A percentile compares a stretch with the other conserved stretches of the same genome.
These are phyloP conservation scores for Talaromyces sp. DNA, from an alignment of 2,329 filamentous ascomycete species.

Conservation along the genomic window DNA sequence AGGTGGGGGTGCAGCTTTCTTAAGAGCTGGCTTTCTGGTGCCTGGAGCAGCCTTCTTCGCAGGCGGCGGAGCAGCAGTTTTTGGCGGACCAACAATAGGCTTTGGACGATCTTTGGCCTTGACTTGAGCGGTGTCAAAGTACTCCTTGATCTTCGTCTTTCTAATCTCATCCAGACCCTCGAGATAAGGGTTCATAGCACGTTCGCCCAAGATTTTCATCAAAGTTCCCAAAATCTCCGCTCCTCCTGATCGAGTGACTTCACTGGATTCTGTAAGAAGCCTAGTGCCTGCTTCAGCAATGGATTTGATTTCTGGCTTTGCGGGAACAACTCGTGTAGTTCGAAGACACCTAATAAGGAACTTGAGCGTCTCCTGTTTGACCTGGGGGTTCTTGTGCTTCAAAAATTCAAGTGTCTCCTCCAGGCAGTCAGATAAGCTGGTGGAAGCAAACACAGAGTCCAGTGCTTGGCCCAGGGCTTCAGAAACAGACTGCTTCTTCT, in stretches of 20 bases:
- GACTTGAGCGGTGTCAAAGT: slow-evolving; percentile 72
- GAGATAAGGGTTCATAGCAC: slow-evolving; percentile 86
- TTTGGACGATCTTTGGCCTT: slow-evolving; percentile 92
- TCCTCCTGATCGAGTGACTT: slow-evolving; percentile 77
- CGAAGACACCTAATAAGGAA: slow-evolving; percentile 86
- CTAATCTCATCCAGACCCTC: slow-evolving; percentile 93
- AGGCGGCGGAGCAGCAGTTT: slow-evolving; percentile 42
- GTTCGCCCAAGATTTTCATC: slow-evolving; percentile 98
- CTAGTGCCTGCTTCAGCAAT: slow-evolving; percentile 90
- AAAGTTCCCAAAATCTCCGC: slow-evolving; percentile 88
- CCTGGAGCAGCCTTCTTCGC: slow-evolving; percentile 48
- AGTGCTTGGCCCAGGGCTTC: slow-evolving; percentile 83
- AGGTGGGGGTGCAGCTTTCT: slow-evolving; percentile 34
- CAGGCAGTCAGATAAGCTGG: slow-evolving; percentile 75
- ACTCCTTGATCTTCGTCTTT: slow-evolving; percentile 94
- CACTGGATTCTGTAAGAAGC: slow-evolving; percentile 80
- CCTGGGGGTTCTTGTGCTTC: slow-evolving; percentile 92
- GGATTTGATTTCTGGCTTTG: slow-evolving; percentile 72
- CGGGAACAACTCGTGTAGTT: slow-evolving; percentile 75
- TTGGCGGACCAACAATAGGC: slow-evolving; percentile 57
- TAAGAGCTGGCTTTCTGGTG: slow-evolving; percentile 42
- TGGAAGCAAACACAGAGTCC: slow-evolving; percentile 62
- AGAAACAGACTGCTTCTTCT: slow-evolving; percentile 86
- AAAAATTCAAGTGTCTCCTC: slow-evolving; percentile 83
- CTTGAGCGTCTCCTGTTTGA: slow-evolving; percentile 91